These are phyloP conservation scores for Chrysopogon serrulatus DNA, from an alignment of 176 grass and related monocot species.

Conservation along the genomic window DNA sequence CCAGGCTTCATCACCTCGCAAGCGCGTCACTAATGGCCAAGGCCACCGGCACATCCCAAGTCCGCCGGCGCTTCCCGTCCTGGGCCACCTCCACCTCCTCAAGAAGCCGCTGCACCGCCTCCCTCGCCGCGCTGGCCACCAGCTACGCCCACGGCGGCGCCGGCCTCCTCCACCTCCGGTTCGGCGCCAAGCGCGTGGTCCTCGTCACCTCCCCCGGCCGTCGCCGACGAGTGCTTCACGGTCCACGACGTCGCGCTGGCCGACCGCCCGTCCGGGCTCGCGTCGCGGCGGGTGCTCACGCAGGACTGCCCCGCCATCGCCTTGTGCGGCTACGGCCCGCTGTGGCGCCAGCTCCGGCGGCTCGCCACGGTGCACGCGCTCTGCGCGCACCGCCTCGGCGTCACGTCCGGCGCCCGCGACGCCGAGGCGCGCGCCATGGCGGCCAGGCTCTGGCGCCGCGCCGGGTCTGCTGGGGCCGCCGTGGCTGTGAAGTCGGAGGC, in stretches of 20 bases:
- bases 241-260: slow-evolving; percentile 57
- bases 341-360: slow-evolving; percentile 73
- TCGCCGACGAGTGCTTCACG: slow-evolving; percentile 68
- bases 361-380: slow-evolving; percentile 48
- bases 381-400: slow-evolving; percentile 26
- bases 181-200: slow-evolving; percentile 44
- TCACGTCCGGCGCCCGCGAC: slow-evolving; percentile 5
- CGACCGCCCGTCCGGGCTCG: slow-evolving; percentile 39
- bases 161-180: slow-evolving; percentile 48
- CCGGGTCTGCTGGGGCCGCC: not conserved
- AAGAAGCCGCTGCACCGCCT: slow-evolving; percentile 62
- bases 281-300: slow-evolving; percentile 25
- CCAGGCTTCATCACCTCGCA: not conserved
- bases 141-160: slow-evolving; percentile 26
- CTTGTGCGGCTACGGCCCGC: slow-evolving; percentile 13
- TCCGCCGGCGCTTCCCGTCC: slow-evolving; percentile 36
- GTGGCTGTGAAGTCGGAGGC: slow-evolving; percentile 40
- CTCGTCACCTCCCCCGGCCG: slow-evolving; percentile 50
- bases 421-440: slow-evolving; percentile 23
- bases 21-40: not conserved
- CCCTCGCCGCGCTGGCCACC: slow-evolving; percentile 29
- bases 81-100: slow-evolving; percentile 83
- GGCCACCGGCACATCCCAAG: slow-evolving; percentile 25
- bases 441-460: not conserved
- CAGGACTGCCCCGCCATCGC: slow-evolving; percentile 20